Base-by-base conservation (phyloP, 2,329 filamentous ascomycete genomes). In the Epichloe festucae region DNA sequence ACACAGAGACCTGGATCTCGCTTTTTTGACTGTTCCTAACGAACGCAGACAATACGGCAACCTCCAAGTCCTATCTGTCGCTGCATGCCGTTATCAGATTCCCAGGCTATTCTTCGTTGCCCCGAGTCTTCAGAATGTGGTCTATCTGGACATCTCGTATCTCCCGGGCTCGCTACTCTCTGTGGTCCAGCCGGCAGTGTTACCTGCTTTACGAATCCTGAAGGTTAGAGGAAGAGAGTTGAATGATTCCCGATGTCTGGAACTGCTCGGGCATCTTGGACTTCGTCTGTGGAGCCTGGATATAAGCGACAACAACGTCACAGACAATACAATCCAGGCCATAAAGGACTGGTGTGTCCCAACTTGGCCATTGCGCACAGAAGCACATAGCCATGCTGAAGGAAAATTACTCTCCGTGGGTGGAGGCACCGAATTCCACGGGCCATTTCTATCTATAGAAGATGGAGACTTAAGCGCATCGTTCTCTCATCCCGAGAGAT, bases 211-310 rank as follows among this genome's bases (percentile, higher is more conserved):
- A 8, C 72, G 74, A 3, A 65, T 82, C 3, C 61, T 83, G 27
- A 82, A 79, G 57, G 62, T 73, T 0, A 65, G 68, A 46, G 66
- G 69, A 2, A 68, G 74, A 21, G 70, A 75, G 53, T 57, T 82
- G 21, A 70, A 73, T 21, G 69, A 77, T 52, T 50, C 52, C 1
- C 56, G 54, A 2, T 52, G 66, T 3, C 62, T 65, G 2, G 62
- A 68, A 2, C 51, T 63, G 0, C 41, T 55, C 42, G 60, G 3
- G 55, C 72, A 41, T 57, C 76, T 59, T 56, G 59, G 53, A 55
- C 60, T 5, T 11, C 71, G 67, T 31, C 61, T 82, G 11, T 82
- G 79, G 78, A 79, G 78, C 56, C 59, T 82, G 4, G 78, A 83
- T 54, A 48, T 82, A 0, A 67, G 70, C 39, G 50, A 70, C 5